phyloP scores from a whole-genome alignment of 73 alveolate species.

The Tetrahymena elliotti region DNA sequence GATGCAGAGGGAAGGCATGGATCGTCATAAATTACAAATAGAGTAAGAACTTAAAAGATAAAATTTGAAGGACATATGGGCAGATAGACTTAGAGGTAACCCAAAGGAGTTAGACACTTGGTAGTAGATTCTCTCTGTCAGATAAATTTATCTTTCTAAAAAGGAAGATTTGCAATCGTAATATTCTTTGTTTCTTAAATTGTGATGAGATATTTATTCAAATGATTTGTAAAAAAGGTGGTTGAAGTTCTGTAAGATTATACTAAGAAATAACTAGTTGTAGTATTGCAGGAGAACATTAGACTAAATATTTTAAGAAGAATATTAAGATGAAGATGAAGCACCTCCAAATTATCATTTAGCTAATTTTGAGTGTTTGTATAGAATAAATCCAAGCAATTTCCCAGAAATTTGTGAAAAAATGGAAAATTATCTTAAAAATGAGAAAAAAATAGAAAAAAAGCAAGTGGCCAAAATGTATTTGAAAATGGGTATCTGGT shows the following conservation, averaged over 20 bases:
- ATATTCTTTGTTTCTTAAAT: neutral
- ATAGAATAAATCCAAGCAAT: neutral
- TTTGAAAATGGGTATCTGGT: slow-evolving; percentile 6
- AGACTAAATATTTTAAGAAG: slow-evolving; percentile 1
- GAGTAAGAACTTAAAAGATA: slow-evolving; percentile 57
- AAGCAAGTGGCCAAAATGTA: slow-evolving; percentile 10
- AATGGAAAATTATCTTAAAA: slow-evolving; percentile 1
- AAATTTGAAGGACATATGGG: slow-evolving; percentile 61
- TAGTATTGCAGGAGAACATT: slow-evolving; percentile 3
- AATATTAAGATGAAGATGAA: neutral
- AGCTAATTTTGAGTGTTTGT: neutral
- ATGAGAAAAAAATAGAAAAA: slow-evolving; percentile 7
- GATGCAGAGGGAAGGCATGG: neutral
- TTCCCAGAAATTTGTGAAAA: neutral
- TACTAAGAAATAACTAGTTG: slow-evolving; percentile 14
- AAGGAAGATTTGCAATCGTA: slow-evolving; percentile 17
- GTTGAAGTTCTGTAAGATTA: slow-evolving; percentile 20
- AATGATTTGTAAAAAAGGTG: neutral
- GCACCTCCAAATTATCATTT: slow-evolving; percentile 16
- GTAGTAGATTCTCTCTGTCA: slow-evolving; percentile 61
- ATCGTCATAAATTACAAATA: slow-evolving; percentile 1
- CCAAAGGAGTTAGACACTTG: slow-evolving; percentile 79
- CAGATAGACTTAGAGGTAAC: slow-evolving; percentile 41
- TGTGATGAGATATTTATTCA: neutral
- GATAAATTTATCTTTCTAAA: slow-evolving; percentile 26